Evolutionary conservation across 1,284 basidiomycete species (phyloP).

Genomic region (Caloboletus inedulis): DNA sequence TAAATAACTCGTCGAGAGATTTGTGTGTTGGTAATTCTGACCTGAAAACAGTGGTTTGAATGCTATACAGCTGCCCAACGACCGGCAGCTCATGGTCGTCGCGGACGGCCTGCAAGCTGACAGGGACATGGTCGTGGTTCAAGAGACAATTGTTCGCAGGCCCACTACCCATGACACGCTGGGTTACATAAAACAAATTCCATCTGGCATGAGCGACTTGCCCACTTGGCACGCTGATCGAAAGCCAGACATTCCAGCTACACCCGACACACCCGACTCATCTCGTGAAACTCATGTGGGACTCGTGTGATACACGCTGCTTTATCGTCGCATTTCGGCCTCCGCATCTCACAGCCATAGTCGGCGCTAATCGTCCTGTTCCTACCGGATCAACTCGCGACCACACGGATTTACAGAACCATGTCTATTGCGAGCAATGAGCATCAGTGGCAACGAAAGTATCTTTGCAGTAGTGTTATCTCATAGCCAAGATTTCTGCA

Average conservation of each 20-base stretch:
- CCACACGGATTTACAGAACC: not conserved
- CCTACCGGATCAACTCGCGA: constrained; percentile 10
- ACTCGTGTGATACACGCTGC: constrained; percentile 4
- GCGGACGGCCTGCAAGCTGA: constrained; percentile 31
- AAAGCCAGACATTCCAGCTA: not conserved
- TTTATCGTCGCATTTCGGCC: constrained; percentile 3
- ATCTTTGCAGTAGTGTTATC: not conserved
- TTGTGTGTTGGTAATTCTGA: constrained; percentile 8
- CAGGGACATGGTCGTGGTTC: constrained; percentile 31
- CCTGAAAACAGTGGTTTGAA: constrained; percentile 26
- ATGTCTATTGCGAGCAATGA: too few relatives aligned
- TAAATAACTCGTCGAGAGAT: constrained; percentile 5
- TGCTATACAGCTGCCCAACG: constrained; percentile 14
- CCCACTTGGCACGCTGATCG: constrained; percentile 1
- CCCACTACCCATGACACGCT: not conserved
- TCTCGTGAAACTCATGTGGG: constrained; percentile 13
- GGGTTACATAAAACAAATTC: constrained; percentile 29
- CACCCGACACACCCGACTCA: constrained; percentile 11
- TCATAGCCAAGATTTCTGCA: not conserved
- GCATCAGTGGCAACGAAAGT: too few relatives aligned
- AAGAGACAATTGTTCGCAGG: constrained; percentile 23
- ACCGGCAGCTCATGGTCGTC: constrained; percentile 22
- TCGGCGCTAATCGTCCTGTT: not conserved
- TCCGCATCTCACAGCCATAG: constrained; percentile 15
- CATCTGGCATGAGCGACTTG: not conserved